Percentiles rank a stretch among this genome's conserved stretches.
These are phyloP conservation scores for Coelastrella sp. DNA, from an alignment of 139 green algal species.

Conservation along the genomic window DNA sequence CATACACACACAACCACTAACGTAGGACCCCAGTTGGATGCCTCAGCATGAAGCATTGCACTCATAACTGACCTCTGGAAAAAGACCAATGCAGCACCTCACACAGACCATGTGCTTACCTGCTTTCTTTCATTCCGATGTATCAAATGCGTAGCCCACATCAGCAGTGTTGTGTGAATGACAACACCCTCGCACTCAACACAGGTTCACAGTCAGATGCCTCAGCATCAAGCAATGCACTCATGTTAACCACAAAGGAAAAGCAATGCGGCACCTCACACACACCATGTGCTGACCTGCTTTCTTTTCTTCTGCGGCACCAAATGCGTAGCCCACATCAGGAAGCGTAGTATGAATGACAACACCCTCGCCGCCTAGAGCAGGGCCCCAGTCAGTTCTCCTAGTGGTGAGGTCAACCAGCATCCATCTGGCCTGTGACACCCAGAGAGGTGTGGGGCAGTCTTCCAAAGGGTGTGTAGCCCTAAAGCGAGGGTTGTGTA, in stretches of 20 bases:
- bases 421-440: conserved; percentile 51
- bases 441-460: conserved; percentile 61
- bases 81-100: neutral
- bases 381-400: conserved; percentile 74
- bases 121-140: too few relatives aligned
- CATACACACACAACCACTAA: too few relatives aligned
- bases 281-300: neutral
- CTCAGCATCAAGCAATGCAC: neutral
- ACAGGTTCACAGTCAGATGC: neutral
- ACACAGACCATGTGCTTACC: too few relatives aligned
- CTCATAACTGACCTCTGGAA: neutral
- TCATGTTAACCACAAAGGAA: neutral
- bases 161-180: too few relatives aligned
- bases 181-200: too few relatives aligned
- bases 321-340: conserved; percentile 62
- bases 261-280: neutral
- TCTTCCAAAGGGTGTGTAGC: conserved; percentile 65
- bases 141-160: too few relatives aligned
- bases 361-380: conserved; percentile 72
- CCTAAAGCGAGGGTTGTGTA: conserved; percentile 50
- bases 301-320: conserved; percentile 21
- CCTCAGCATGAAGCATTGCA: neutral
- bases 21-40: neutral
- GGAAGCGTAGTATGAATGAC: conserved; percentile 67
- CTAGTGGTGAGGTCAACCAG: conserved; percentile 59